Percentiles rank a stretch among this genome's conserved stretches.
Conservation (phyloP, 495 filamentous ascomycete species). For the Sordaria brevicollis region DNA sequence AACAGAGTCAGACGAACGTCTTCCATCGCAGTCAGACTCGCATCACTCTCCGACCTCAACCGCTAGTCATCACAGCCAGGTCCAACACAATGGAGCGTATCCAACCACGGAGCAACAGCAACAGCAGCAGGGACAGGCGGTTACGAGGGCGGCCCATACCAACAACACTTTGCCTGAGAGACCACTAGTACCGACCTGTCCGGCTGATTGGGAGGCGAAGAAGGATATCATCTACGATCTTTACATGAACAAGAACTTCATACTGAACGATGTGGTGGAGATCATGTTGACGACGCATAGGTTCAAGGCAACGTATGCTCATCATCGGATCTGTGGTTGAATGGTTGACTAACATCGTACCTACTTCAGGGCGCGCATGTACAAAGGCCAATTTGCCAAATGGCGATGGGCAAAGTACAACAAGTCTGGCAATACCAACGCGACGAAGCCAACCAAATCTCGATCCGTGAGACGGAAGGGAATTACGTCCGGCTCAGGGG, state of each 20-base stretch:
- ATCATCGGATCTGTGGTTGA: not conserved
- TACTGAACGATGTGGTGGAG: conserved; percentile 25
- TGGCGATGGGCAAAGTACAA: conserved; percentile 29
- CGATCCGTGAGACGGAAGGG: not conserved
- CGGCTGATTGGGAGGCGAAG: conserved; percentile 22
- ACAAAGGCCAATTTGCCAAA: conserved; percentile 26
- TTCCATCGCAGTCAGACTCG: not conserved
- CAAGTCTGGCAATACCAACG: conserved; percentile 6
- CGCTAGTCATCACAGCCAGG: not conserved
- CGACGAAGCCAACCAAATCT: conserved; percentile 2
- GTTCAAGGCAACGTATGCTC: conserved; percentile 25
- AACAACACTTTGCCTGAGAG: conserved; percentile 1
- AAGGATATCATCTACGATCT: conserved; percentile 18
- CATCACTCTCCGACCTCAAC: not conserved
- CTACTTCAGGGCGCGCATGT: conserved; percentile 20
- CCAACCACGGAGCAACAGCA: not conserved
- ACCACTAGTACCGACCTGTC: conserved; percentile 20
- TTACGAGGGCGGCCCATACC: not conserved
- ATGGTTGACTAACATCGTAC: not conserved
- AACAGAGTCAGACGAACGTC: not conserved
- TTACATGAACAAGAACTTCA: conserved; percentile 25
- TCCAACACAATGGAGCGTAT: not conserved
- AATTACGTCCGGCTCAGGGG: not conserved
- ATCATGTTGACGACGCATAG: conserved; percentile 20
- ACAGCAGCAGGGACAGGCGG: not conserved